Conservation (phyloP, 2,329 filamentous ascomycete species). For the Trichoderma asperellum region DNA sequence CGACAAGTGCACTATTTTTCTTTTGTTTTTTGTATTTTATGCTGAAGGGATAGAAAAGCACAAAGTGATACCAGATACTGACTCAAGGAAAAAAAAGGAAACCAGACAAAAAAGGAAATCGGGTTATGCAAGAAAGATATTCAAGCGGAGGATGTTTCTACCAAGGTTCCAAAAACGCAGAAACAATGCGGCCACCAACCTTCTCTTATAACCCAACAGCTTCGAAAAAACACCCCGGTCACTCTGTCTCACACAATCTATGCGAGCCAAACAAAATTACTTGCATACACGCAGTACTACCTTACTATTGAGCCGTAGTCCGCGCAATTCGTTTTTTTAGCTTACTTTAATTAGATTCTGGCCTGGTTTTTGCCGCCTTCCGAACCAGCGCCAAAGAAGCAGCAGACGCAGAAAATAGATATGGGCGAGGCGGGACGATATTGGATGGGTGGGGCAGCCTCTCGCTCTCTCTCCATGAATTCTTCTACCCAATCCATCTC, state of each 20-base stretch:
- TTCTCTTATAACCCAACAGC: constrained; percentile 24
- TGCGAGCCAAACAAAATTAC: not conserved
- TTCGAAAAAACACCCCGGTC: not conserved
- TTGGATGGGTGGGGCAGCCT: not conserved
- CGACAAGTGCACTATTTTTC: constrained; percentile 2
- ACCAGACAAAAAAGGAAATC: constrained; percentile 34
- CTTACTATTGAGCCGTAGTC: not conserved
- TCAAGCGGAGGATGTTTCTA: constrained; percentile 18
- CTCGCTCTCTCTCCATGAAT: not conserved
- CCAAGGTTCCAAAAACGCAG: not conserved
- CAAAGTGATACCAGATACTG: constrained; percentile 31
- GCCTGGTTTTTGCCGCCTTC: constrained; percentile 6
- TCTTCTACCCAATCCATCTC: not conserved
- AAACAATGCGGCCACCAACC: constrained; percentile 24
- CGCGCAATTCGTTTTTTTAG: not conserved
- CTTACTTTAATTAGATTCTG: not conserved
- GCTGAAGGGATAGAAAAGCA: constrained; percentile 2
- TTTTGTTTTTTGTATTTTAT: not conserved
- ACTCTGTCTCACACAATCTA: constrained; percentile 21
- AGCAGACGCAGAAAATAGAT: not conserved
- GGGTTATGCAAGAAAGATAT: constrained; percentile 28
- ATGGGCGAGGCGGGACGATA: not conserved
- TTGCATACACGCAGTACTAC: not conserved
- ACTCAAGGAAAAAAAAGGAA: constrained; percentile 36
- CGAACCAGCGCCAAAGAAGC: constrained; percentile 7